Evolutionary conservation across 176 grass and related monocot genomes (phyloP).

Genomic region (Aechmea fasciata): DNA sequence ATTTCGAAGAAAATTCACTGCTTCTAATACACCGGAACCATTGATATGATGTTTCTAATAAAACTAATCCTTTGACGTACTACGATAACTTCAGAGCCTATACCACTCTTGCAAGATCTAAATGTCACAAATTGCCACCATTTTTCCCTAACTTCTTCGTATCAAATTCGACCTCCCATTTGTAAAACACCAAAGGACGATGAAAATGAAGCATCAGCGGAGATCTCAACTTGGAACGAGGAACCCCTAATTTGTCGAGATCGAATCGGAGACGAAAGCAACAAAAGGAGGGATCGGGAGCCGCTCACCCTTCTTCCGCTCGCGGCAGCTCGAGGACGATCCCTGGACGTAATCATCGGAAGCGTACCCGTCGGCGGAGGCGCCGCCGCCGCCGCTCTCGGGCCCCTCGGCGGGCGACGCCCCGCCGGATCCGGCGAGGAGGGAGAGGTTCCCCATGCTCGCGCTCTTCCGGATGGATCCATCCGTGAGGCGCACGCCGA

Average conservation of each 20-base stretch:
- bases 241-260: not conserved
- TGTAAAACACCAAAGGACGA: not conserved
- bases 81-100: too few species aligned
- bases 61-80: too few species aligned
- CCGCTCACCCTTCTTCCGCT: conserved; percentile 80
- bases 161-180: not conserved
- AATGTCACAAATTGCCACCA: too few species aligned
- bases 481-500: conserved; percentile 88
- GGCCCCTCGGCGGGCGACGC: conserved; percentile 63
- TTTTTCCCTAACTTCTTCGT: not conserved
- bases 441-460: conserved; percentile 92
- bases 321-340: conserved; percentile 80
- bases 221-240: conserved; percentile 1
- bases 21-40: too few species aligned
- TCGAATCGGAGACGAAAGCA: conserved; percentile 4
- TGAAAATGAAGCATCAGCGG: not conserved
- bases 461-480: conserved; percentile 94
- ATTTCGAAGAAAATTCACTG: too few species aligned
- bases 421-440: conserved; percentile 74
- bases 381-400: conserved; percentile 23
- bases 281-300: not conserved
- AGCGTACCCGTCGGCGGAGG: conserved; percentile 57
- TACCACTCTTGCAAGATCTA: too few species aligned
- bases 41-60: too few species aligned
- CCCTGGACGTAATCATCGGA: conserved; percentile 94